A percentile compares a stretch with the other conserved stretches of the same genome.
Evolutionary conservation across 73 alveolate genomes (phyloP).

Genomic region (Tetrahymena malaccensis): DNA sequence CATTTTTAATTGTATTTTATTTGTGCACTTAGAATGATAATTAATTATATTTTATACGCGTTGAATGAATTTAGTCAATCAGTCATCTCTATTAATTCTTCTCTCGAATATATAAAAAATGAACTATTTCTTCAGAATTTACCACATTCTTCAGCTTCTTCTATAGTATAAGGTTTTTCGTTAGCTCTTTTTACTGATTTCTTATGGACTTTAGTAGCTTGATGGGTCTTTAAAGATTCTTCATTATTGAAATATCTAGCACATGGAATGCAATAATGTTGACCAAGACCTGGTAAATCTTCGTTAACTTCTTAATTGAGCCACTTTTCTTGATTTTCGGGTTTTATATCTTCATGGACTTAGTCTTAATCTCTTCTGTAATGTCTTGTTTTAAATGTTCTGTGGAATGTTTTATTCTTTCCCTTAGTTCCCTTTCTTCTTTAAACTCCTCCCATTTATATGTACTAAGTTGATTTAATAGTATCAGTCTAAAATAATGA

Average conservation of each 20-base stretch:
- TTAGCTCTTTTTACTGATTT: slow-evolving; percentile 52
- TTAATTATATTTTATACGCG: not conserved
- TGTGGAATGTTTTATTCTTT: slow-evolving; percentile 48
- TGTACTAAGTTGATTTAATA: not conserved
- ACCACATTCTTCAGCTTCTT: slow-evolving; percentile 57
- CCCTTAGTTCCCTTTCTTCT: slow-evolving; percentile 64
- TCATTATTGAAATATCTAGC: slow-evolving; percentile 56
- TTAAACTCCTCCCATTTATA: slow-evolving; percentile 57
- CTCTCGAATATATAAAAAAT: not conserved
- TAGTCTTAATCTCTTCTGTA: slow-evolving; percentile 55
- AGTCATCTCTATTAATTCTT: not conserved
- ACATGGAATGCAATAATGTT: slow-evolving; percentile 60
- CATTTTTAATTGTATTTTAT: too few species aligned
- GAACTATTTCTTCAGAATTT: slow-evolving; percentile 8
- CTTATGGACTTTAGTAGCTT: slow-evolving; percentile 53
- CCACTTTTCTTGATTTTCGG: slow-evolving; percentile 50
- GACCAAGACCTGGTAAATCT: slow-evolving; percentile 67
- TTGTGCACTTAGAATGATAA: not conserved
- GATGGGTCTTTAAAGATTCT: slow-evolving; percentile 42
- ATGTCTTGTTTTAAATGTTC: slow-evolving; percentile 51
- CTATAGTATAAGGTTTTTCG: slow-evolving; percentile 56
- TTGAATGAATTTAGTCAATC: too few species aligned
- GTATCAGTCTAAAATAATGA: not conserved
- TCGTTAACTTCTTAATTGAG: slow-evolving; percentile 49
- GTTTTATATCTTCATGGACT: slow-evolving; percentile 57